A percentile compares a stretch with the other conserved stretches of the same genome.
phyloP scores from a whole-genome alignment of 768 basidiomycete species.

The Cyclocybe aegerita region DNA sequence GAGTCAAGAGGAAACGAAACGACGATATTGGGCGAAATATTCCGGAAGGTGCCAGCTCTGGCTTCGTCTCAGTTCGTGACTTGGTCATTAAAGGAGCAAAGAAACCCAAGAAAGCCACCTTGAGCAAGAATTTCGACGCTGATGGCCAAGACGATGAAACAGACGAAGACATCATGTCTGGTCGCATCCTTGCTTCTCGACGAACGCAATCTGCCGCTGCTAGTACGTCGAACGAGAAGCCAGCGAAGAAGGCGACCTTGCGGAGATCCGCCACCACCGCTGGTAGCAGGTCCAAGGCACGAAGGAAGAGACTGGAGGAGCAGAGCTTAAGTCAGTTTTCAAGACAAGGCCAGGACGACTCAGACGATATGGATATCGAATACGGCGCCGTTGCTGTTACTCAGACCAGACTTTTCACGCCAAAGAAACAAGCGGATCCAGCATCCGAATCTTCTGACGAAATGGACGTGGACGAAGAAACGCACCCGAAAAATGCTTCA shows the following conservation, averaged over 20 bases:
- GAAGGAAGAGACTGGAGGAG: slow-evolving; percentile 22
- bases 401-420: too few species aligned
- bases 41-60: slow-evolving; percentile 66
- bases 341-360: slow-evolving; percentile 48
- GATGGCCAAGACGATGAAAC: slow-evolving; percentile 66
- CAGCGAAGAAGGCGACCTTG: slow-evolving; percentile 34
- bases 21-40: slow-evolving; percentile 69
- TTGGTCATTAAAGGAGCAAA: slow-evolving; percentile 53
- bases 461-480: too few species aligned
- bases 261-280: slow-evolving; percentile 44
- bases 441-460: too few species aligned
- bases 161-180: slow-evolving; percentile 66
- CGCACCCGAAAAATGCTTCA: too few species aligned
- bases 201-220: slow-evolving; percentile 50
- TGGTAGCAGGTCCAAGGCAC: slow-evolving; percentile 25
- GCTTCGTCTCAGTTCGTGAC: slow-evolving; percentile 70
- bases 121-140: slow-evolving; percentile 45
- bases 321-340: slow-evolving; percentile 41
- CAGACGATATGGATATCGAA: slow-evolving; percentile 57
- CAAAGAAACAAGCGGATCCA: too few species aligned
- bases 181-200: slow-evolving; percentile 41
- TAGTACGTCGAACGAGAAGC: slow-evolving; percentile 22
- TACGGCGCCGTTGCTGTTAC: slow-evolving; percentile 28
- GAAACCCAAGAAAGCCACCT: slow-evolving; percentile 38
- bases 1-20: slow-evolving; percentile 69